Base-by-base conservation (phyloP, 306 rosid species). In the Fragaria nilgerrensis region DNA sequence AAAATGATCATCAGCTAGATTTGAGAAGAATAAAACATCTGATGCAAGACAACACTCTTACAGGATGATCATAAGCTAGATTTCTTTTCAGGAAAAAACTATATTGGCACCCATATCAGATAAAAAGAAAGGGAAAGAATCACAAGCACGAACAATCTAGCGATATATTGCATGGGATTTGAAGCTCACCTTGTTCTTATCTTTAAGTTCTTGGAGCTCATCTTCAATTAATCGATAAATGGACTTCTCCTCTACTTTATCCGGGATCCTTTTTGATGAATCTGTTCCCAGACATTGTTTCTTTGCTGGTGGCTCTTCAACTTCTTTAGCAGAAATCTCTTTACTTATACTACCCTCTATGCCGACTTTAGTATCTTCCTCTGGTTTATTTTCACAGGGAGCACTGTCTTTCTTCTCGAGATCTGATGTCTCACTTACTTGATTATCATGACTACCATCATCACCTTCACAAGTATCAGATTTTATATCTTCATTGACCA, bases 211-310 rank as follows among this genome's bases (percentile, higher is more conserved):
- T 79, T 70, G 77, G 4, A 94, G 84, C 82, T 94, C 97, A 9
- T 80, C 97, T 67, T 94, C 98, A 88, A 94, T 90, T 70, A 94
- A 84, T 80, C 64, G 87, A 85, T 92, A 97, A 72, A 94, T 78
- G 47, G 98, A 92, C 84, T 88, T 89, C 64, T 86, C 81, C 63
- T 85, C 89, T 81, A 78, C 85, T 74, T 89, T 84, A n/a, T 77
- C 83, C 12, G 82, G 81, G 36, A 68, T 72, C 71, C 50, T 15
- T 53, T 86, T 43, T 3, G 83, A 76, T 74, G 67, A 87, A 73
- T 84, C 83, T 75, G 79, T 81, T 80, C 83, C 84, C 75, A 82
- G n/a, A 83, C 92, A 88, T 75, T 82, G 89, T 77, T 90, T 90
- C 89, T 84, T 82, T 63, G 73, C 75, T 15, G 88, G 93, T 69